These are phyloP conservation scores for Kuraishia capsulata DNA, from an alignment of 805 yeast genomes.

Conservation along the genomic window DNA sequence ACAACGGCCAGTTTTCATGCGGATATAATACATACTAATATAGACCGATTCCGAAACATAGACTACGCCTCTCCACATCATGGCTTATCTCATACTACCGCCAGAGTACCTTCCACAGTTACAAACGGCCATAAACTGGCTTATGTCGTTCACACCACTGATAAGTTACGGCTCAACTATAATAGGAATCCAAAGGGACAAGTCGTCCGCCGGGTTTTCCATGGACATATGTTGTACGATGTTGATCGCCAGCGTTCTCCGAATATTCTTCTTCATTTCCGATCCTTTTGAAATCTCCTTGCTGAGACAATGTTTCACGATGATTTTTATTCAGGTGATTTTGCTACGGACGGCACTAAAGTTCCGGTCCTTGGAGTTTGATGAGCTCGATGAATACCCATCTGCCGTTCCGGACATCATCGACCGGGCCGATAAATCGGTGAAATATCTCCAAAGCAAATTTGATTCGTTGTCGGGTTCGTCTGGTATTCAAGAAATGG, in stretches of 20 bases:
- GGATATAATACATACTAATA: too few relatives aligned
- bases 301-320: conserved; percentile 70
- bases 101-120: conserved; percentile 19
- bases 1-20: too few relatives aligned
- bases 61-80: too few relatives aligned
- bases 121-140: conserved; percentile 49
- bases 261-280: conserved; percentile 70
- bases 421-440: conserved; percentile 11
- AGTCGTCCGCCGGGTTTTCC: conserved; percentile 73
- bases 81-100: conserved; percentile 5
- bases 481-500: background rate
- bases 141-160: conserved; percentile 75
- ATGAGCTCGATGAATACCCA: conserved; percentile 23
- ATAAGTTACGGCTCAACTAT: conserved; percentile 84
- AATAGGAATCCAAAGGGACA: conserved; percentile 49
- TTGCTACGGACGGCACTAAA: conserved; percentile 54
- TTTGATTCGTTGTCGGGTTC: background rate
- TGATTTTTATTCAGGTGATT: conserved; percentile 71
- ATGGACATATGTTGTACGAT: conserved; percentile 91
- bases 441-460: background rate
- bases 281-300: conserved; percentile 77
- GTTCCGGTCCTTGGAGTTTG: conserved; percentile 39
- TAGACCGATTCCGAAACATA: too few relatives aligned
- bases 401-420: conserved; percentile 15
- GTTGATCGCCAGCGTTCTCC: conserved; percentile 65